Base-by-base conservation (phyloP, 331 rosid genomes). In the Cydonia oblonga region DNA sequence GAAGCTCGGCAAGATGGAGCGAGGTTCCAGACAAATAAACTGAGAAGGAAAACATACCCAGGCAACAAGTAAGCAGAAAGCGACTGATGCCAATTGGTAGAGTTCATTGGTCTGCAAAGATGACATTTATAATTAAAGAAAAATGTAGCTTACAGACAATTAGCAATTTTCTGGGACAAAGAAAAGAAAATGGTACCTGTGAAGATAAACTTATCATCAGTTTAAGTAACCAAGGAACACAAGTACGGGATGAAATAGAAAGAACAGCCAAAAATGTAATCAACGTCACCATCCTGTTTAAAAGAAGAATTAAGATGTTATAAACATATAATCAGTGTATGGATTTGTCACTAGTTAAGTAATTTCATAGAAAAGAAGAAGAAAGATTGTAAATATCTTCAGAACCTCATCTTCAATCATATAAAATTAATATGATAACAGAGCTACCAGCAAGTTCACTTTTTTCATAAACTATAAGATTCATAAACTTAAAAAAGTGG, bases 11-110 rank as follows among this genome's bases (percentile, higher is more conserved):
- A 32, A 61, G 25, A 57, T 8, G 35, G 30, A 71, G 56, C 33
- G 69, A 61, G 64, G 44, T 10, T 44, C 60, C 69, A 58, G 19
- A 44, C 16, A 15, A 25, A 64, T 42, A 30, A 62, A 51, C 25
- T 16, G 63, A 42, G 53, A 24, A 63, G 63, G 58, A 53, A 68
- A 40, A 78, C 83, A 22, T 71, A 84, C 88, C 88, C 88, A 84
- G 51, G 88, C 88, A 56, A 84, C 88, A 40, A 84, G 85, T 70
- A 84, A 78, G 81, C 88, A 84, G 75, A 84, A 84, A 20, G 88
- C 88, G 23, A 84, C 88, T 35, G 88, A 71, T 25, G 88, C 85
- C 80, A 84, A 76, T 66, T 84, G 88, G 72, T 84, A 84, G 63
- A 84, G 85, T 76, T 84, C 88, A 57, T 84, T 84, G 75, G 88